Evolutionary conservation across 2,329 filamentous ascomycete species (phyloP), one percentile per base, ranked within the genome.

Genomic region (Alternaria angustiovoidea): DNA sequence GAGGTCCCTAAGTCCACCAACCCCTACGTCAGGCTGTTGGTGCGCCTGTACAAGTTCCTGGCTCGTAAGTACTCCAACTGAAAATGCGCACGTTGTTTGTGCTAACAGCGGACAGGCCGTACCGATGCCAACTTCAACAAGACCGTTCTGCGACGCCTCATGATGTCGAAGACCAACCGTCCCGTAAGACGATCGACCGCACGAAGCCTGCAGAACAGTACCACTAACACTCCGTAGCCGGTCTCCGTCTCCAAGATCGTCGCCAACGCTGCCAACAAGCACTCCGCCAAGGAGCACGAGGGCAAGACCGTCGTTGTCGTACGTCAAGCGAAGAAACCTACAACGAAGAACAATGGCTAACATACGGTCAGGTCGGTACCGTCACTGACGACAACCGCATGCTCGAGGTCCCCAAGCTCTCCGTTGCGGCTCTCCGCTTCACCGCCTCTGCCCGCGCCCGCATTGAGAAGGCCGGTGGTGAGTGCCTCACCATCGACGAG

Each of bases 61-160:
- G 90, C 93, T 80, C 92, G 93, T 96, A 92, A 84, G 90, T 89
- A 66, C 66, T 71, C 52, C 36, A 16, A 22, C 16, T 20, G 32
- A 22, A 28, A 52, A 60, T 59, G 42, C 39, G 48, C 63, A 41
- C 54, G 54, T 48, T 56, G 56, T 53, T 57, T 61, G 59, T 54
- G 73, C 75, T 77, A 65, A 77, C 70, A 54, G 57, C 44, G 39
- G 41, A 54, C 76, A 96, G 92, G 93, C 85, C 94, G 95, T 81
- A 99, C 95, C 81, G 95, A 98, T 83, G 88, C 93, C 71, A 88
- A 88, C 85, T 99, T 99, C 92, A 99, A 99, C 91, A 96, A 97
- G 88, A 92, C 95, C 78, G 89, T 99, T 80, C 92, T 99, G 78
- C 93, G 94, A 82, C 92, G 95, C 79, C 91, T 99, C 66, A 97